Evolutionary conservation across 2,329 filamentous ascomycete species (phyloP).

Genomic region (Xylaria sp.): DNA sequence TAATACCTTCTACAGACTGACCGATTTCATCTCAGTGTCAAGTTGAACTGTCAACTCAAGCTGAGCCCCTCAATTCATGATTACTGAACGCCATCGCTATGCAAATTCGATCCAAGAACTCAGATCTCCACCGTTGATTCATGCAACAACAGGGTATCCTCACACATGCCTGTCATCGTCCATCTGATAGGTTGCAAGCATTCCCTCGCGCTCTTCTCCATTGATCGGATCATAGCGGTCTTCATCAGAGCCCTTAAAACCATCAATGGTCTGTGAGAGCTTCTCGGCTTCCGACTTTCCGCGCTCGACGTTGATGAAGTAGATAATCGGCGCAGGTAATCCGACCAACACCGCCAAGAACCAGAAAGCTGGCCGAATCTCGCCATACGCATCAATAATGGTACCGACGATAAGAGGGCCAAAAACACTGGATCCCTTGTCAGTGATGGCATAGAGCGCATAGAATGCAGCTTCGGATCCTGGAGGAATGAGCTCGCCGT

Average conservation of each 20-base stretch:
- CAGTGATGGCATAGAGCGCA: slow-evolving; percentile 92
- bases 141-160: slow-evolving; percentile 1
- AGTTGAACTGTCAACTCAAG: not conserved
- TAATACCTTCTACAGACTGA: not conserved
- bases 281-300: slow-evolving; percentile 64
- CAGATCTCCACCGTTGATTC: not conserved
- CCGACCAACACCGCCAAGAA: slow-evolving; percentile 84
- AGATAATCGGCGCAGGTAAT: slow-evolving; percentile 77
- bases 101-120: slow-evolving; percentile 25
- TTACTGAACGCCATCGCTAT: slow-evolving; percentile 41
- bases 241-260: slow-evolving; percentile 37
- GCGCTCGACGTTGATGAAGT: slow-evolving; percentile 76
- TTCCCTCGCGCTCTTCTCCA: slow-evolving; percentile 32
- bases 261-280: slow-evolving; percentile 57
- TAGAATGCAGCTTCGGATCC: slow-evolving; percentile 96
- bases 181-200: slow-evolving; percentile 34
- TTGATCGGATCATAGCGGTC: slow-evolving; percentile 15
- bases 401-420: slow-evolving; percentile 89
- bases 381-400: slow-evolving; percentile 79
- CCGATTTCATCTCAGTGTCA: not conserved
- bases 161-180: slow-evolving; percentile 25
- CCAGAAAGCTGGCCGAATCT: slow-evolving; percentile 83
- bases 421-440: slow-evolving; percentile 92
- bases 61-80: slow-evolving; percentile 1
- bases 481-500: slow-evolving; percentile 87